These are phyloP conservation scores for Rhynchosporium agropyri DNA, from an alignment of 2,329 filamentous ascomycete species.

Conservation along the genomic window DNA sequence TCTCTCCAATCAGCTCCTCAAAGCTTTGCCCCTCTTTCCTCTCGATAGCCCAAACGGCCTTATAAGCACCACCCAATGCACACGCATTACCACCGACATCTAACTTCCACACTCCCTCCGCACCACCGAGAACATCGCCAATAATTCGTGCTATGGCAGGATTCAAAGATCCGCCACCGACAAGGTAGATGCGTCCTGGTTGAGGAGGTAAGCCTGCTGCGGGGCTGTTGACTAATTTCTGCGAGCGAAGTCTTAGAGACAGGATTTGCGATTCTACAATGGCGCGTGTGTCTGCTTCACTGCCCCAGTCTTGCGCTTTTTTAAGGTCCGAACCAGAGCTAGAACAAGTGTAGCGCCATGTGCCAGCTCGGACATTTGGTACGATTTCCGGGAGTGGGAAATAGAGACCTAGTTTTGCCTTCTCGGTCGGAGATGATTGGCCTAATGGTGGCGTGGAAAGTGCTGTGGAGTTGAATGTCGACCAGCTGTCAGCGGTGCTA, in stretches of 20 bases:
- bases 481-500: conserved; percentile 65
- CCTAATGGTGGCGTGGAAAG: conserved; percentile 70
- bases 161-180: conserved; percentile 89
- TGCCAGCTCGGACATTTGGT: conserved; percentile 82
- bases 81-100: conserved; percentile 96
- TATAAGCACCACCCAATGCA: conserved; percentile 91
- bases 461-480: conserved; percentile 75
- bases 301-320: conserved; percentile 52
- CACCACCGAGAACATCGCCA: conserved; percentile 85
- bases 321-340: conserved; percentile 56
- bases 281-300: conserved; percentile 73
- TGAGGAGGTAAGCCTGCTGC: conserved; percentile 69
- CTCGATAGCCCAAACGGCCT: conserved; percentile 91
- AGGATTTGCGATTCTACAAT: conserved; percentile 97
- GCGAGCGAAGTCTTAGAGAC: conserved; percentile 83
- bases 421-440: conserved; percentile 54
- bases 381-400: conserved; percentile 96
- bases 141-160: conserved; percentile 83
- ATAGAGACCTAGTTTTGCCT: conserved; percentile 88
- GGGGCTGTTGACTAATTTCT: conserved; percentile 68
- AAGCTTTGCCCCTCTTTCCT: conserved; percentile 70
- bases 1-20: conserved; percentile 79
- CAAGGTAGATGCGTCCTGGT: conserved; percentile 87
- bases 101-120: conserved; percentile 88
- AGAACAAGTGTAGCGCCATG: conserved; percentile 75